Evolutionary conservation across 2,329 filamentous ascomycete genomes (phyloP).

Genomic region (Microdochium trichocladiopsis): DNA sequence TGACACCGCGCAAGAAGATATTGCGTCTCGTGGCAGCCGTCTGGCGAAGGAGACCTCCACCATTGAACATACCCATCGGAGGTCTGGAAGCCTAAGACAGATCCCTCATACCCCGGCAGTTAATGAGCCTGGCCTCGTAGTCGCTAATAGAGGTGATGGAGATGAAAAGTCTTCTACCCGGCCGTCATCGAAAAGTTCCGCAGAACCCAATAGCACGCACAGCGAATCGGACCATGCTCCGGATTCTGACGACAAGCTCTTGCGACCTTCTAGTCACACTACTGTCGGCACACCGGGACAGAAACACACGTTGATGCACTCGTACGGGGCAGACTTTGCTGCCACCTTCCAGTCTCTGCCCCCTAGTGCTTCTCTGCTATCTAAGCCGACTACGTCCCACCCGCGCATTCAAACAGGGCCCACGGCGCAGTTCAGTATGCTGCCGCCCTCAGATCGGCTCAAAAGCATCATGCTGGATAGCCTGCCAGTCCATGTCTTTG

Average conservation of each 20-base stretch:
- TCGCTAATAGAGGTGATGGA: neutral
- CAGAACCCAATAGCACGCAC: neutral
- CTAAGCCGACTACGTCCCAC: conserved; percentile 23
- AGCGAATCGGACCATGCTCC: neutral
- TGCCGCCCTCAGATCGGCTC: conserved; percentile 71
- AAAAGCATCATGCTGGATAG: conserved; percentile 85
- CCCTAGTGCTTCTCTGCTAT: conserved; percentile 43
- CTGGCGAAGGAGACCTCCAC: neutral
- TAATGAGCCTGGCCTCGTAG: neutral
- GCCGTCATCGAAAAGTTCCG: neutral
- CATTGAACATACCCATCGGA: neutral
- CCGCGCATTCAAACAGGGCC: conserved; percentile 30
- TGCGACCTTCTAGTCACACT: neutral
- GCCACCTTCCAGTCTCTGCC: conserved; percentile 73
- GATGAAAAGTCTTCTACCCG: neutral
- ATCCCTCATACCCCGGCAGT: neutral
- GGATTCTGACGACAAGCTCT: neutral
- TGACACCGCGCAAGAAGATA: neutral
- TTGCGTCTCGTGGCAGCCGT: neutral
- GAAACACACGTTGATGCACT: conserved; percentile 67
- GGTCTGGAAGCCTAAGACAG: neutral
- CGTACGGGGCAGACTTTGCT: conserved; percentile 76
- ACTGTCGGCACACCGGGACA: conserved; percentile 21
- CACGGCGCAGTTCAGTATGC: conserved; percentile 56
- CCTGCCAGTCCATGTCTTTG: conserved; percentile 87